Percentiles rank a stretch among this genome's conserved stretches.
Conservation (phyloP, 2,329 filamentous ascomycete species). For the Claviceps paspali region DNA sequence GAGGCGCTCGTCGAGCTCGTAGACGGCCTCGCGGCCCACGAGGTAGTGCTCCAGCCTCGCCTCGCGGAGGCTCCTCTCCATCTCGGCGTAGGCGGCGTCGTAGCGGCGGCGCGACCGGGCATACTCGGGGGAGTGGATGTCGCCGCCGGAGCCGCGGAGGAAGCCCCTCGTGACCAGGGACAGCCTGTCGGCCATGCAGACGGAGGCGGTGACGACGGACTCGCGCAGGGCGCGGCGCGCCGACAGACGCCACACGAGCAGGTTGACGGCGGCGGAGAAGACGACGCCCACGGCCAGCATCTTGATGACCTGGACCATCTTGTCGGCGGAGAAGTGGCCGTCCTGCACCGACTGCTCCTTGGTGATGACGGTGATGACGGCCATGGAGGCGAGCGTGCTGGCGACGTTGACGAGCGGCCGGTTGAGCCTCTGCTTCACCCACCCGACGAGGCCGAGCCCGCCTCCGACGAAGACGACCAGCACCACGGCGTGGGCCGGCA, state of each 20-base stretch:
- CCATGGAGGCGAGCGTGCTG: constrained; percentile 72
- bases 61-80: constrained; percentile 67
- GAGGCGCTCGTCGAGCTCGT: constrained; percentile 62
- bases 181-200: constrained; percentile 66
- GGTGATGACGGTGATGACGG: constrained; percentile 77
- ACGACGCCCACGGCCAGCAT: constrained; percentile 69
- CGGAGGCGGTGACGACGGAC: constrained; percentile 57
- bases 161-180: constrained; percentile 72
- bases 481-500: constrained; percentile 63
- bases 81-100: constrained; percentile 48
- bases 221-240: constrained; percentile 59
- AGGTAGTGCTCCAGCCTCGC: constrained; percentile 82
- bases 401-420: constrained; percentile 72
- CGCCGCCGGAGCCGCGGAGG: constrained; percentile 65
- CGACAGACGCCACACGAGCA: constrained; percentile 64
- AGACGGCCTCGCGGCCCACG: constrained; percentile 63
- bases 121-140: constrained; percentile 54
- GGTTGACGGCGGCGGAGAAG: constrained; percentile 56
- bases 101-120: constrained; percentile 46
- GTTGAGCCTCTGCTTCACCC: constrained; percentile 68
- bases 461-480: constrained; percentile 73
- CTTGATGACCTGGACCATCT: constrained; percentile 68
- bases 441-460: constrained; percentile 74
- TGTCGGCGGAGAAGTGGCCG: constrained; percentile 65
- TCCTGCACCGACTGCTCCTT: constrained; percentile 81